Conservation (phyloP, 2,329 filamentous ascomycete genomes). For the Fusarium kyushuense region DNA sequence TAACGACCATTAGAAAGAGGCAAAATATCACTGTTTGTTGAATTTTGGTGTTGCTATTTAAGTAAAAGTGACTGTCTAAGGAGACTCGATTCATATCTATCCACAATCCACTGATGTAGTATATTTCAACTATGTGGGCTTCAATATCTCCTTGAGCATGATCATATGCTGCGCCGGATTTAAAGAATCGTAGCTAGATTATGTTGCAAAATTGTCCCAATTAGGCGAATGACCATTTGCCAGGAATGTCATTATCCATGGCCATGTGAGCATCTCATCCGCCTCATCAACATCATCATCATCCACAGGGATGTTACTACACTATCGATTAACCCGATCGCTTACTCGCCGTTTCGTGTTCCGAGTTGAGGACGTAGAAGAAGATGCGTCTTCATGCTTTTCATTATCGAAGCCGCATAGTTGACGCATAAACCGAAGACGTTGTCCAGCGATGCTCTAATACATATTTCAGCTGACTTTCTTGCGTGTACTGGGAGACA, state of each 20-base stretch:
- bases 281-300: constrained; percentile 3
- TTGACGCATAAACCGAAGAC: constrained; percentile 67
- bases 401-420: constrained; percentile 63
- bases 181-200: not conserved
- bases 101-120: not conserved
- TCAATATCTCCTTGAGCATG: not conserved
- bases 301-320: not conserved
- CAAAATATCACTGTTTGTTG: constrained; percentile 7
- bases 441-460: constrained; percentile 67
- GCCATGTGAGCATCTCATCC: not conserved
- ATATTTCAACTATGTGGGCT: not conserved
- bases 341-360: constrained; percentile 33
- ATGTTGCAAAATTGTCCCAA: no score
- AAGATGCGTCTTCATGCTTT: constrained; percentile 12
- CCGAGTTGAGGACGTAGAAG: constrained; percentile 6
- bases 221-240: not conserved
- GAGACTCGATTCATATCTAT: not conserved
- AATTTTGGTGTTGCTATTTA: not conserved
- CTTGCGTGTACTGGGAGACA: not conserved
- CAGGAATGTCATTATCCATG: not conserved
- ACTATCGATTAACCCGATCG: constrained; percentile 34
- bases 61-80: not conserved
- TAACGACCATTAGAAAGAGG: constrained; percentile 21
- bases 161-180: not conserved
- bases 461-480: not conserved